Base-by-base conservation (phyloP, 2,329 filamentous ascomycete genomes). In the Aspergillus cejpii region DNA sequence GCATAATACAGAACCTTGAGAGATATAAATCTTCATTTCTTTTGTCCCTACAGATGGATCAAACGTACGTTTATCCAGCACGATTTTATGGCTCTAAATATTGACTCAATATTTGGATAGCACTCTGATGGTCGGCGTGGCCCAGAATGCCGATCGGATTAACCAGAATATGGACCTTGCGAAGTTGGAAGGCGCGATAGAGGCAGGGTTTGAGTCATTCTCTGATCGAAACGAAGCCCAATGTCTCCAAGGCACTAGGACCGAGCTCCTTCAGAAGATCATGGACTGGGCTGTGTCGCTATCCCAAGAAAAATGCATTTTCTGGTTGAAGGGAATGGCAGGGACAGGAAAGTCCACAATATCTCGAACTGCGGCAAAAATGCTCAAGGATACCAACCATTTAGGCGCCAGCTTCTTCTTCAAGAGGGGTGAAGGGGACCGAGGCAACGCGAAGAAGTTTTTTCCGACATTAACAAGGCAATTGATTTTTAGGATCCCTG, bases 391-490 rank as follows among this genome's bases (percentile, higher is more conserved):
- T 6, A 46, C 51, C 6, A 33, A 46, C 5, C 21, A 49, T 8
- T 61, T 69, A 34, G 60, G 57, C 14, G 64, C 63, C 2, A 69
- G 62, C 46, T 74, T 74, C 52, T 73, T 74, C 55, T 75, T 74
- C 56, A 71, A 69, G 44, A 64, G 59, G 44, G 68, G 66, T 2
- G 68, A 69, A 36, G 53, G 53, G 3, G 66, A 73, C 47, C 62
- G 66, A 15, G 60, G 63, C 3, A 59, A 55, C 24, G 57, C 62
- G 1, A 47, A 51, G 5, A 59, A 53, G 39, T 59, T 75, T 31
- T 62, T 74, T 19, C 56, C 67, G 0, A 74, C 69, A 0, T 55
- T 57, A 14, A 17, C 19, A 6, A 6, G 7, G 2, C 54, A 55
- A 37, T 17, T 75, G 29, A 62, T 65, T 0, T 12, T 12, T 0